These are phyloP conservation scores for Fraxinus baroniana DNA, from an alignment of 305 asterid species.

Conservation along the genomic window DNA sequence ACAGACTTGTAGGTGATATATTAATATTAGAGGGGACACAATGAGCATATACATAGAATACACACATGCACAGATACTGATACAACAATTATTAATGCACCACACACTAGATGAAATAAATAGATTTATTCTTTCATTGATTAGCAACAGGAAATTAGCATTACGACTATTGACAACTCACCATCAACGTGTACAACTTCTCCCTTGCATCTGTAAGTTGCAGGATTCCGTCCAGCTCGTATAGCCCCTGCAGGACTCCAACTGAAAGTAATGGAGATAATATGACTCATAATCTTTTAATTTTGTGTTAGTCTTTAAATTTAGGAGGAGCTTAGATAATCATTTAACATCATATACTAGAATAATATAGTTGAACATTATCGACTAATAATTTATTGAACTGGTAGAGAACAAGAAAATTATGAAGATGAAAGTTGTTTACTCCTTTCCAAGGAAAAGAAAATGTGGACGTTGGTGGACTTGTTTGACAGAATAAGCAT, in stretches of 20 bases:
- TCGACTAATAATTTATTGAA: neutral
- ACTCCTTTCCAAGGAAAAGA: neutral
- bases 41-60: neutral
- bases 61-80: neutral
- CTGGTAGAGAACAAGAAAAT: neutral
- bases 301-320: neutral
- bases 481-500: neutral
- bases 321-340: neutral
- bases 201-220: slow-evolving; percentile 66
- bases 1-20: neutral
- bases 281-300: neutral
- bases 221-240: slow-evolving; percentile 81
- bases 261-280: slow-evolving; percentile 38
- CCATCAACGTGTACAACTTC: slow-evolving; percentile 72
- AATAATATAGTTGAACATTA: neutral
- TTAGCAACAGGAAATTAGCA: slow-evolving; percentile 1
- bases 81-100: neutral
- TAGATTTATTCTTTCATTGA: slow-evolving; percentile 5
- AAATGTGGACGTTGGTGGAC: neutral
- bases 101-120: neutral
- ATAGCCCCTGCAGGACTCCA: slow-evolving; percentile 98
- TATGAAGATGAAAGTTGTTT: neutral
- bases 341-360: neutral
- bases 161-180: slow-evolving; percentile 31
- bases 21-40: neutral